Conservation (phyloP, 2,329 filamentous ascomycete species). For the Zelopaecilomyces penicillatus region DNA sequence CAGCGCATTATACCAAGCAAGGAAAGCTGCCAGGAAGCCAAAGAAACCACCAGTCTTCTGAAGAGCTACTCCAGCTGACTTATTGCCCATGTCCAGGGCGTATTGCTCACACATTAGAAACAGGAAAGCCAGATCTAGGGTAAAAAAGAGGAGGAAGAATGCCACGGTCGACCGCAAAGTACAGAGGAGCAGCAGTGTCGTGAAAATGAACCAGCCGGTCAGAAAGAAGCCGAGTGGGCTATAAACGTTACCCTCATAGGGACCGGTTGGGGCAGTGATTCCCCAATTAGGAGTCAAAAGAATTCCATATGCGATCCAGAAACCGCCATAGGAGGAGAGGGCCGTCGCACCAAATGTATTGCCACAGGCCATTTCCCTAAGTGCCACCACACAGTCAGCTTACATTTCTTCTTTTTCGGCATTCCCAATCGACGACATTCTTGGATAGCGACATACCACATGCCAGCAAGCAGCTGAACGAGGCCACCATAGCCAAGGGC, state of each 20-base stretch:
- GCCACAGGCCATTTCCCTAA: slow-evolving; percentile 76
- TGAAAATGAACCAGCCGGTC: slow-evolving; percentile 79
- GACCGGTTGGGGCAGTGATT: slow-evolving; percentile 38
- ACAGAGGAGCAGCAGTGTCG: slow-evolving; percentile 62
- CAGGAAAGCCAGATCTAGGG: slow-evolving; percentile 67
- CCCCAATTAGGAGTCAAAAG: slow-evolving; percentile 61
- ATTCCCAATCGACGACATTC: background rate
- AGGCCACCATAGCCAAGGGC: slow-evolving; percentile 71
- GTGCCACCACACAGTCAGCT: slow-evolving; percentile 7
- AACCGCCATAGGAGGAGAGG: slow-evolving; percentile 72
- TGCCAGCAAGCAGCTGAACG: slow-evolving; percentile 72
- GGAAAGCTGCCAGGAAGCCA: slow-evolving; percentile 70
- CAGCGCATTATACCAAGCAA: slow-evolving; percentile 82
- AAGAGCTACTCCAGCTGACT: slow-evolving; percentile 36
- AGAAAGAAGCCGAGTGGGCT: slow-evolving; percentile 68
- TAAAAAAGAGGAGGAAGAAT: slow-evolving; percentile 71
- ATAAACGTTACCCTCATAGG: slow-evolving; percentile 36
- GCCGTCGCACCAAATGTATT: slow-evolving; percentile 83
- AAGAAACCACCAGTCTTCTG: slow-evolving; percentile 69
- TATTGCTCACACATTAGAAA: slow-evolving; percentile 59
- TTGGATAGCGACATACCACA: slow-evolving; percentile 57
- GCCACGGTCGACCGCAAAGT: slow-evolving; percentile 70
- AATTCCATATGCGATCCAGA: slow-evolving; percentile 72
- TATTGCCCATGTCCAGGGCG: slow-evolving; percentile 42
- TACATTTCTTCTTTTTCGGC: background rate